A percentile compares a stretch with the other conserved stretches of the same genome.
phyloP scores from a whole-genome alignment of 352 stramenopile genomes.

The Phytophthora europaea region DNA sequence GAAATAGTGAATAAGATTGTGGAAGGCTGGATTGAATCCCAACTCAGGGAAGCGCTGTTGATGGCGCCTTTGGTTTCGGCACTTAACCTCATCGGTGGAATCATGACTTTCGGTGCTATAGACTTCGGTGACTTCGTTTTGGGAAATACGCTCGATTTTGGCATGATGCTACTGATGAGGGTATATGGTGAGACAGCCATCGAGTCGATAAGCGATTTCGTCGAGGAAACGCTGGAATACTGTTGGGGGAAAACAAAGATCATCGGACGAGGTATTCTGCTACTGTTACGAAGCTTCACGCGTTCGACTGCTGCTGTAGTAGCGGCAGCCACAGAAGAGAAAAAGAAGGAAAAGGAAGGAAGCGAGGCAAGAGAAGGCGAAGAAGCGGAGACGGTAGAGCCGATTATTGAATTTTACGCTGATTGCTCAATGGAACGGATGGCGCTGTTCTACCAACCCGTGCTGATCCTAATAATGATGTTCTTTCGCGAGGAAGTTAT shows the following conservation, averaged over 20 bases:
- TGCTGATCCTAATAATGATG: constrained; percentile 97
- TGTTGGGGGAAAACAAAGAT: constrained; percentile 51
- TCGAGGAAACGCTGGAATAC: constrained; percentile 51
- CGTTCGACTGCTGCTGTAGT: constrained; percentile 49
- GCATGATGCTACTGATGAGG: constrained; percentile 94
- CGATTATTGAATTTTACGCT: constrained; percentile 95
- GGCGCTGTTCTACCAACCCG: constrained; percentile 94
- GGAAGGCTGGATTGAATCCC: constrained; percentile 90
- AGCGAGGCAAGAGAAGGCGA: constrained; percentile 50
- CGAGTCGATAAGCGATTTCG: constrained; percentile 77
- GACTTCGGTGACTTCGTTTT: constrained; percentile 98
- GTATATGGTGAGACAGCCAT: constrained; percentile 93
- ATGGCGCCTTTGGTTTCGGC: constrained; percentile 92
- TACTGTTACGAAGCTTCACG: constrained; percentile 66
- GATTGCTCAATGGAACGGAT: constrained; percentile 94
- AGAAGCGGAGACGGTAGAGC: constrained; percentile 94
- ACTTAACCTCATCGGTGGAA: constrained; percentile 90
- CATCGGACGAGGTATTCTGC: constrained; percentile 37
- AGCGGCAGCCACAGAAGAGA: constrained; percentile 8
- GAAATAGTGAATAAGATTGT: constrained; percentile 92
- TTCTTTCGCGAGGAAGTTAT: constrained; percentile 94
- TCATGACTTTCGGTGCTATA: constrained; percentile 96
- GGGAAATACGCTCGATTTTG: constrained; percentile 95
- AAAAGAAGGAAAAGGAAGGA: constrained; percentile 59
- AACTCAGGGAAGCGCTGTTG: constrained; percentile 93